Base-by-base conservation (phyloP, 1,139 yeast species). In the Meyerozyma guilliermondii region DNA sequence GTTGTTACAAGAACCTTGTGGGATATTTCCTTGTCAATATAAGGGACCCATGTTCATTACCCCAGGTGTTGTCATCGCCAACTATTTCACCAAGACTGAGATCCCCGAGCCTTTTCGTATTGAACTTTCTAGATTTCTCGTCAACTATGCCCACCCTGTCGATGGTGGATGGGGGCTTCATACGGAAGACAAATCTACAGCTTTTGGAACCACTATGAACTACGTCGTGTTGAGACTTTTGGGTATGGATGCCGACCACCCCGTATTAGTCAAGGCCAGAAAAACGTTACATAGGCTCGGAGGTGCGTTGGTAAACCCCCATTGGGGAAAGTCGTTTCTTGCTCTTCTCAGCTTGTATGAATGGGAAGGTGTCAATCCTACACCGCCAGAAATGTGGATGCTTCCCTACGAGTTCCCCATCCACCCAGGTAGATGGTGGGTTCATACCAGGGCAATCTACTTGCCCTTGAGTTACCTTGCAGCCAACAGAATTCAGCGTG, bases 81-180 rank as follows among this genome's bases (percentile, higher is more conserved):
- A 79, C 54, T 87, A 89, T 59, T 82, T 81, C 59, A 75, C 92
- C 17, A 76, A 79, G 34, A 74, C 79, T 0, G 80, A 77, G 17
- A 85, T 92, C 28, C 83, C 92, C 0, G 81, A 80, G 35, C 83
- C 80, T 26, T 80, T 76, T 51, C 68, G 71, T 48, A 63, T 68
- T 9, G 98, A 94, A 60, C 67, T 94, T 60, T 80, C 85, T 33
- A 73, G 98, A 43, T 92, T 89, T 57, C 66, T 92, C 18, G 88
- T 88, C 16, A 94, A 94, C 58, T 78, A 87, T 0, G 83, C 98
- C 0, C 96, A 92, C 59, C 98, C 97, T 0, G 96, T 89, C 0
- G 99, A 94, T 63, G 99, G 99, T n/a, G 99, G 98, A 1, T 94
- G 99, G 98, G 98, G 98, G 0, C 72, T 94, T 41, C 98, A 92